Evolutionary conservation across 75 land plant species (phyloP), one percentile per base, ranked within the genome.

Genomic region (Cupressus sempervirens): DNA sequence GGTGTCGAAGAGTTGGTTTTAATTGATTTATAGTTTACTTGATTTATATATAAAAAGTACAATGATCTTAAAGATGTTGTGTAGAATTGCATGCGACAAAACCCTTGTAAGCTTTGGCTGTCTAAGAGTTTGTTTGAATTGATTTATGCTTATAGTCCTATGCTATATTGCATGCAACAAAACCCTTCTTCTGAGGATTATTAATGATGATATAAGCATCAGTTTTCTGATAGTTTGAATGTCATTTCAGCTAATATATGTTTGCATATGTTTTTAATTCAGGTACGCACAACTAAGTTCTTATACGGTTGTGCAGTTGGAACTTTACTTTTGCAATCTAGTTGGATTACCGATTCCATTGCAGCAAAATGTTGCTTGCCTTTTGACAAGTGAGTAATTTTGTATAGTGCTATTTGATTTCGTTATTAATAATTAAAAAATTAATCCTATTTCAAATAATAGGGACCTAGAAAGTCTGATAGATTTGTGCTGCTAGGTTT

Each of bases 221-320:
- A 70, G 9, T 36, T 30, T 80, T 84, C 26, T 26, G 4, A 53
- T 76, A 9, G 38, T 83, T 84, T 32, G 14, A 12, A 79, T 29
- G 2, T 80, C 45, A 54, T 45, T 73, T 53, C 32, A 75, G 36
- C 81, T 35, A 34, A 84, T 16, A 13, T 0, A 18, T 52, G 70
- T 36, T 54, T 56, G 11, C 36, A 53, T 32, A 54, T 73, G 74
- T 35, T 85, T 68, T 52, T 82, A 45, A 35, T 80, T 46, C 91
- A 93, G 93, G 87, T 89, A 14, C 89, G 88, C 85, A 88, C 95
- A 34, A 86, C 86, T n/a, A 91, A 88, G 70, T 94, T 94, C 80
- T 86, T 94, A 83, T 94, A 87, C 86, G 93, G 92, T 7, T 94
- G 95, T 92, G 93, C 95, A 72, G 86, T 88, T 45, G 86, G 86